phyloP scores from a whole-genome alignment of 192 early-diverging fungal species.

The Haplosporangium gracile region DNA sequence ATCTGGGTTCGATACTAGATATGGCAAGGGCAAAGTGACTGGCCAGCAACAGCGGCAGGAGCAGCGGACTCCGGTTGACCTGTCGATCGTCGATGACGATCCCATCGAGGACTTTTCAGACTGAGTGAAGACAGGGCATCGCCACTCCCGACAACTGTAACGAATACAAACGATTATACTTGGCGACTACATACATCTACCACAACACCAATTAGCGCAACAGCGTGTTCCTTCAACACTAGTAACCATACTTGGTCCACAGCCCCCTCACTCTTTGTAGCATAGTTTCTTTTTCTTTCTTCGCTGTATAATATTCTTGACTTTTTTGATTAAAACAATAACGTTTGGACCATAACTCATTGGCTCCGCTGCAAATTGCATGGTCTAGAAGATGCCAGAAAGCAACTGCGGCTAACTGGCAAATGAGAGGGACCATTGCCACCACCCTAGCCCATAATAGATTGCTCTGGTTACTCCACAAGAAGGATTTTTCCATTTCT shows the following conservation, averaged over 20 bases:
- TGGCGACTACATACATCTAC: too few species aligned
- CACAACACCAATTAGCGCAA: not conserved
- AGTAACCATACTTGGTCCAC: not conserved
- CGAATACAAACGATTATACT: not conserved
- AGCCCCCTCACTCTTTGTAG: not conserved
- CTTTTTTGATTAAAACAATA: too few species aligned
- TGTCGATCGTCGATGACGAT: constrained; percentile 23
- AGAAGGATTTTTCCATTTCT: not conserved
- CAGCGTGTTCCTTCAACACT: not conserved
- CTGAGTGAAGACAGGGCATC: not conserved
- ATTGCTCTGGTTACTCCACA: not conserved
- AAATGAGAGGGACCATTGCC: not conserved
- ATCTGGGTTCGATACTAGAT: not conserved
- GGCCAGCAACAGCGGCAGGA: constrained; percentile 1
- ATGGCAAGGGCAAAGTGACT: not conserved
- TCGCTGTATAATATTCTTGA: not conserved
- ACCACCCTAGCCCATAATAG: not conserved
- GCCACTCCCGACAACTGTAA: not conserved
- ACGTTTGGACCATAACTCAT: not conserved
- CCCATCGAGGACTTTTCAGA: constrained; percentile 54
- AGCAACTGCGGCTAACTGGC: not conserved
- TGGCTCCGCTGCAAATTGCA: not conserved
- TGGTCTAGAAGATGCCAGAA: not conserved
- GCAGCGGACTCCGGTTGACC: not conserved
- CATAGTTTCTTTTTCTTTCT: not conserved